A percentile compares a stretch with the other conserved stretches of the same genome.
Conservation (phyloP, 176 grass and related monocot genomes). For the Avena sativa region DNA sequence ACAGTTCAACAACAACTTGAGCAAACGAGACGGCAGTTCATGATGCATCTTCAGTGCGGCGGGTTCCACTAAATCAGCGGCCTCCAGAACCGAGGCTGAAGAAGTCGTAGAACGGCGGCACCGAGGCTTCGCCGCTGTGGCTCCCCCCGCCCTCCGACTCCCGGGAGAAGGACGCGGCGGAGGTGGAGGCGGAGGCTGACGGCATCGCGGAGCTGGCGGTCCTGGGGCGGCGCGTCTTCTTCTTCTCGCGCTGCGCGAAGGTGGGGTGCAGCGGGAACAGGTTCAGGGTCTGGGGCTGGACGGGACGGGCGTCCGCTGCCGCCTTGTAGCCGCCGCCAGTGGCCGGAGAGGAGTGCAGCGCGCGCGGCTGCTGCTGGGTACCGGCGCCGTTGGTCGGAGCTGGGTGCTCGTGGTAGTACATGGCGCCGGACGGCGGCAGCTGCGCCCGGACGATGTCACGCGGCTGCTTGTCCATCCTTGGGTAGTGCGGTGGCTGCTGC, state of each 20-base stretch:
- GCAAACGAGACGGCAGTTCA: neutral
- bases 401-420: neutral
- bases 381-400: neutral
- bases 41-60: constrained; percentile 6
- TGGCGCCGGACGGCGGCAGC: neutral
- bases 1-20: neutral
- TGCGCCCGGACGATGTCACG: neutral
- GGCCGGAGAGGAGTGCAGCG: neutral
- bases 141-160: neutral
- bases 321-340: neutral
- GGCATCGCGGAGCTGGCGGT: neutral
- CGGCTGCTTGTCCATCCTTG: neutral
- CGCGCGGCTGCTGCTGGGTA: neutral
- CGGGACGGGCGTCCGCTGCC: neutral
- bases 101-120: constrained; percentile 5
- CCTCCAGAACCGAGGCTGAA: constrained; percentile 36
- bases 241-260: neutral
- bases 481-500: neutral
- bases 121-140: neutral
- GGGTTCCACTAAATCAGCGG: neutral
- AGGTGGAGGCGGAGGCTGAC: neutral
- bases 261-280: constrained; percentile 22
- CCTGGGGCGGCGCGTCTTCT: neutral
- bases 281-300: neutral
- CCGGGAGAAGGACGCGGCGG: neutral